phyloP scores from a whole-genome alignment of 1,139 yeast genomes.

The Taphrina sp. region DNA sequence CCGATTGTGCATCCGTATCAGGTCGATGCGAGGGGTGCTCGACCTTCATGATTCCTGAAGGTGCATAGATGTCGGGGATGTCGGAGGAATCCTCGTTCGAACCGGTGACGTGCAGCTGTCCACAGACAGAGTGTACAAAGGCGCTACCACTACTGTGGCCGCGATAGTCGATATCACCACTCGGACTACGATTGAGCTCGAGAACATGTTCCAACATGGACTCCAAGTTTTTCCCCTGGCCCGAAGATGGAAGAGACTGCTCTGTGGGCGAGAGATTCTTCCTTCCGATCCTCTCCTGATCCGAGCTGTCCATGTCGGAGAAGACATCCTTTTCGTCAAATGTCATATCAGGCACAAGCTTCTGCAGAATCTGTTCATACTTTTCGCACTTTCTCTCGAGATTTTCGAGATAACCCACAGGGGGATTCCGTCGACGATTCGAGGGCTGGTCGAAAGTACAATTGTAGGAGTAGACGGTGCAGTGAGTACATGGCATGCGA shows the following conservation, averaged over 20 bases:
- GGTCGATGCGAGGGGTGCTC: constrained; percentile 22
- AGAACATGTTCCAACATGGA: constrained; percentile 40
- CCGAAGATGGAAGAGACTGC: neutral
- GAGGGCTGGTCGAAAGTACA: constrained; percentile 55
- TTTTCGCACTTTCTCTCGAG: constrained; percentile 45
- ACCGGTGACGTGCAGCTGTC: constrained; percentile 35
- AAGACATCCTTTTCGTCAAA: constrained; percentile 2
- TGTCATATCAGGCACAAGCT: constrained; percentile 1
- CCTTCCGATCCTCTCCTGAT: too few relatives aligned
- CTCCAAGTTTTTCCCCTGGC: constrained; percentile 36
- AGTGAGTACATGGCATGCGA: constrained; percentile 64
- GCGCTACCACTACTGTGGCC: constrained; percentile 40
- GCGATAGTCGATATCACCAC: constrained; percentile 39
- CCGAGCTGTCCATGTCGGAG: neutral
- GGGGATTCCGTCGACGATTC: constrained; percentile 53
- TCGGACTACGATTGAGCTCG: constrained; percentile 38
- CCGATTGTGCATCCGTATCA: neutral
- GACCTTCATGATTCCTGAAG: constrained; percentile 35
- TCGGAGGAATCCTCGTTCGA: constrained; percentile 9
- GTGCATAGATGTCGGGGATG: constrained; percentile 33
- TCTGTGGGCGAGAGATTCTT: too few relatives aligned
- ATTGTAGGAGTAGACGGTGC: constrained; percentile 78
- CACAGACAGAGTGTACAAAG: constrained; percentile 39
- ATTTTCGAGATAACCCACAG: constrained; percentile 41
- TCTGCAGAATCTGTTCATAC: constrained; percentile 46